Evolutionary conservation across 148 eudicot species (phyloP).

Genomic region (Heliamphora exappendiculata): DNA sequence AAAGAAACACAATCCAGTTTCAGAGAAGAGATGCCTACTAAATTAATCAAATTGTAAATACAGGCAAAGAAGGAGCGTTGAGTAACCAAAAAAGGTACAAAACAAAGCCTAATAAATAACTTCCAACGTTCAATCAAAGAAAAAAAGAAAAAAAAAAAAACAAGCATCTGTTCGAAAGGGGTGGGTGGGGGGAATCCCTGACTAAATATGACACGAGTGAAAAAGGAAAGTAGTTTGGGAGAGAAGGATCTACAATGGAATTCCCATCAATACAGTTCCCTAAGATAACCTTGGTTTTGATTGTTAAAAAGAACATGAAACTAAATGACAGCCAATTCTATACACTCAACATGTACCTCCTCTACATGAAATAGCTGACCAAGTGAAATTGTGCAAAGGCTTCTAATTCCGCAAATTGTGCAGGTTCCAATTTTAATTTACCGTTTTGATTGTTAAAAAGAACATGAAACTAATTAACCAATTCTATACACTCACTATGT

Average conservation of each 20-base stretch:
- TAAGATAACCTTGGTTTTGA: slow-evolving; percentile 15
- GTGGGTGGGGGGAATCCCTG: slow-evolving; percentile 8
- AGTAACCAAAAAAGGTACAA: slow-evolving; percentile 6
- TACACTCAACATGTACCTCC: no score
- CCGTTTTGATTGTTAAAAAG: no score
- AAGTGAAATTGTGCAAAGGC: no score
- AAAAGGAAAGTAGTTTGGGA: neutral
- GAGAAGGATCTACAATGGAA: slow-evolving; percentile 3
- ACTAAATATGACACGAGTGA: slow-evolving; percentile 22
- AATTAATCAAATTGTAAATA: slow-evolving; percentile 14
- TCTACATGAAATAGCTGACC: no score
- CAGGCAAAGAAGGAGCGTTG: no score
- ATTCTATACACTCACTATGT: slow-evolving; percentile 34
- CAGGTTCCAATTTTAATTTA: no score
- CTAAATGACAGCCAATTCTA: no score
- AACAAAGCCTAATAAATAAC: slow-evolving; percentile 1
- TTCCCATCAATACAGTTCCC: slow-evolving; percentile 20
- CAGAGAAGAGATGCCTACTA: slow-evolving; percentile 7
- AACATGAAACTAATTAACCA: slow-evolving; percentile 12
- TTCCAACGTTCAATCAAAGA: no score
- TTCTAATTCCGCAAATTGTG: no score
- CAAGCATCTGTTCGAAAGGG: no score
- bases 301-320: no score
- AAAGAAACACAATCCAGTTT: neutral
- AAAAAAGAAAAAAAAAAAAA: no score